Percentiles rank a stretch among this genome's conserved stretches.
phyloP scores from a whole-genome alignment of 768 basidiomycete species.

The Tremella mesenterica region DNA sequence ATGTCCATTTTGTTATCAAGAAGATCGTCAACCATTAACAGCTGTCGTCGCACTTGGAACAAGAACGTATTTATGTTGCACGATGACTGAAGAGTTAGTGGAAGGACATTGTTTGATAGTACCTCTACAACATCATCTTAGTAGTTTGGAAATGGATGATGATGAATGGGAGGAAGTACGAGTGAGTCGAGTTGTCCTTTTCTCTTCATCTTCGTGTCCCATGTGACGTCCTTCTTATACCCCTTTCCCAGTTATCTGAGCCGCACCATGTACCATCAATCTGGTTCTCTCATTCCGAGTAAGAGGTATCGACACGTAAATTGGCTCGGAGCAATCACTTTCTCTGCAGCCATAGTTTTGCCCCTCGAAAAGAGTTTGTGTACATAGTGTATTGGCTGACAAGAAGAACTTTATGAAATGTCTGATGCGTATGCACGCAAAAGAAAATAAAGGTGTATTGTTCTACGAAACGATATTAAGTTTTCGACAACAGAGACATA shows the following conservation, averaged over 20 bases:
- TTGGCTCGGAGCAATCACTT: too few species aligned
- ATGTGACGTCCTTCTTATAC: too few species aligned
- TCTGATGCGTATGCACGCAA: conserved; percentile 86
- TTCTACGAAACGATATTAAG: conserved; percentile 91
- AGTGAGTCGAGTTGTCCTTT: conserved; percentile 51
- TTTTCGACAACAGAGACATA: conserved; percentile 81
- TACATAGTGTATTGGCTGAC: background rate
- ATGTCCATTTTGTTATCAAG: conserved; percentile 82
- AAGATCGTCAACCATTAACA: conserved; percentile 78
- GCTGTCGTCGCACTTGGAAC: conserved; percentile 86
- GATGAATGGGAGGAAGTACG: conserved; percentile 96
- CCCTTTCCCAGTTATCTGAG: too few species aligned
- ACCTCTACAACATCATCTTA: conserved; percentile 86
- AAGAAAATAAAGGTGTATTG: conserved; percentile 83
- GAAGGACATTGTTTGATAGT: conserved; percentile 90
- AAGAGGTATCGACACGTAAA: too few species aligned
- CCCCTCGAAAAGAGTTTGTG: too few species aligned
- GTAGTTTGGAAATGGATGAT: conserved; percentile 86
- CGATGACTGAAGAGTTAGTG: conserved; percentile 75
- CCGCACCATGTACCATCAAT: too few species aligned
- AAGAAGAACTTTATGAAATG: conserved; percentile 77
- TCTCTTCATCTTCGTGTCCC: too few species aligned
- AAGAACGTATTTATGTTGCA: conserved; percentile 81
- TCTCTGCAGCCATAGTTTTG: too few species aligned
- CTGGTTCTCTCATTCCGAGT: too few species aligned